Conservation (phyloP, 306 rosid genomes). For the Begonia loranthoides region DNA sequence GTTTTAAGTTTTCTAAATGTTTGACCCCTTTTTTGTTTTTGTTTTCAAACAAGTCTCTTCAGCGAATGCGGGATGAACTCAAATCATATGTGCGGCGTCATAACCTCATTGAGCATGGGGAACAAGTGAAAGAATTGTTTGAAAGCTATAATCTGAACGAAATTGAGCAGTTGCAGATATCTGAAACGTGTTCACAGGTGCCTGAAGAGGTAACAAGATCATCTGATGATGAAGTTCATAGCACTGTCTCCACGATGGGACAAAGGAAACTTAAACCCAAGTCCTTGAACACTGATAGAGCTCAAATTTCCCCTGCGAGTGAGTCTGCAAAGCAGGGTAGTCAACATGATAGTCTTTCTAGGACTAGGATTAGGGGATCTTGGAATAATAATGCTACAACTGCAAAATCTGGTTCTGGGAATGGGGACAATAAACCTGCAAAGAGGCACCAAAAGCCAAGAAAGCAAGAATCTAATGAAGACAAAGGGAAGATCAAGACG, state of each 20-base stretch:
- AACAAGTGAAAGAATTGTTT: slow-evolving; percentile 37
- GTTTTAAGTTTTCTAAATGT: too few relatives aligned
- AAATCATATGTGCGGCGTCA: slow-evolving; percentile 40
- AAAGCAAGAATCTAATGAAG: slow-evolving; percentile 27
- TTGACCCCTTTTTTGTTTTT: not conserved
- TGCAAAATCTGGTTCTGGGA: slow-evolving; percentile 30
- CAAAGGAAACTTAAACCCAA: slow-evolving; percentile 41
- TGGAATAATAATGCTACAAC: slow-evolving; percentile 24
- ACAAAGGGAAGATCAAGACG: slow-evolving; percentile 23
- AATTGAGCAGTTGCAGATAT: slow-evolving; percentile 42
- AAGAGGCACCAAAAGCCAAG: slow-evolving; percentile 41
- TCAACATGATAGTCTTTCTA: slow-evolving; percentile 19
- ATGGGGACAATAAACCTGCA: slow-evolving; percentile 14
- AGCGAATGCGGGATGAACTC: slow-evolving; percentile 49
- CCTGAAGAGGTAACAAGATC: slow-evolving; percentile 53
- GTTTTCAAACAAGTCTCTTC: slow-evolving; percentile 38
- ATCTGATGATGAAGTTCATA: slow-evolving; percentile 60
- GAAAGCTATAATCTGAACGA: slow-evolving; percentile 28
- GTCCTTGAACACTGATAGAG: slow-evolving; percentile 26
- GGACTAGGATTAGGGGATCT: slow-evolving; percentile 26
- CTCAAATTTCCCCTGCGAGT: slow-evolving; percentile 27
- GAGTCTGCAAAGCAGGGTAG: slow-evolving; percentile 28
- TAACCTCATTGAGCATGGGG: slow-evolving; percentile 37
- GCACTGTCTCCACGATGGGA: slow-evolving; percentile 32
- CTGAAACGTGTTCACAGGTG: slow-evolving; percentile 49